A percentile compares a stretch with the other conserved stretches of the same genome.
These are phyloP conservation scores for Aristolochia contorta DNA, from an alignment of 164 flowering plant species.

Conservation along the genomic window DNA sequence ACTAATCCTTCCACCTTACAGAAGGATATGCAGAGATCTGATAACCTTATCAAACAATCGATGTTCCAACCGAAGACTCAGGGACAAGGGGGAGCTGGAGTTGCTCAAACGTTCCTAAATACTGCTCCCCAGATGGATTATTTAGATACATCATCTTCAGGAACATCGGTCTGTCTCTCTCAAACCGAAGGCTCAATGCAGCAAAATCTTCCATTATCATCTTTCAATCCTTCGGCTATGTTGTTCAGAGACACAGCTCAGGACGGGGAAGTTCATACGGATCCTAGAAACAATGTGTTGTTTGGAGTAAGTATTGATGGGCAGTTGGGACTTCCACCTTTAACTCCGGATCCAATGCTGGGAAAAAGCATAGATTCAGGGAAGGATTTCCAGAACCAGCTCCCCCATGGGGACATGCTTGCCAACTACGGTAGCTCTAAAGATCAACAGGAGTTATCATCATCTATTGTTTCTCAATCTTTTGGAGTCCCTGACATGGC, in stretches of 20 bases:
- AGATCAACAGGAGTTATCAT: constrained; percentile 80
- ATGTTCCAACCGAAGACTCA: constrained; percentile 42
- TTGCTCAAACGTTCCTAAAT: constrained; percentile 37
- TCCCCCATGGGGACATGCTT: constrained; percentile 47
- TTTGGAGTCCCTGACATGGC: constrained; percentile 83
- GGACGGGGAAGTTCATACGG: constrained; percentile 49
- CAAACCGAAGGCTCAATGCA: constrained; percentile 61
- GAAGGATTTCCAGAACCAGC: constrained; percentile 49
- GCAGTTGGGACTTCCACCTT: constrained; percentile 42
- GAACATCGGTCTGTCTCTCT: constrained; percentile 69
- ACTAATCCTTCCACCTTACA: constrained; percentile 18
- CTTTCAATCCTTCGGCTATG: constrained; percentile 48
- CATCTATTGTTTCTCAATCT: constrained; percentile 89
- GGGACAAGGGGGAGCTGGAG: constrained; percentile 42
- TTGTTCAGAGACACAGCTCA: constrained; percentile 50
- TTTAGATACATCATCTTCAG: constrained; percentile 85
- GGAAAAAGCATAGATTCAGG: constrained; percentile 41
- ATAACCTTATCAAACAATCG: constrained; percentile 39
- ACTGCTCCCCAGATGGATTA: constrained; percentile 53
- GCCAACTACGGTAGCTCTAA: constrained; percentile 45
- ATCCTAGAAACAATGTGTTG: constrained; percentile 43
- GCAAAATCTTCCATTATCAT: constrained; percentile 33
- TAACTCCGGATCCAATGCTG: constrained; percentile 44
- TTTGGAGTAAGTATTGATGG: constrained; percentile 49
- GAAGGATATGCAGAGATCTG: constrained; percentile 51